These are phyloP conservation scores for Claviceps sorghi DNA, from an alignment of 2,329 filamentous ascomycete species.

Conservation along the genomic window DNA sequence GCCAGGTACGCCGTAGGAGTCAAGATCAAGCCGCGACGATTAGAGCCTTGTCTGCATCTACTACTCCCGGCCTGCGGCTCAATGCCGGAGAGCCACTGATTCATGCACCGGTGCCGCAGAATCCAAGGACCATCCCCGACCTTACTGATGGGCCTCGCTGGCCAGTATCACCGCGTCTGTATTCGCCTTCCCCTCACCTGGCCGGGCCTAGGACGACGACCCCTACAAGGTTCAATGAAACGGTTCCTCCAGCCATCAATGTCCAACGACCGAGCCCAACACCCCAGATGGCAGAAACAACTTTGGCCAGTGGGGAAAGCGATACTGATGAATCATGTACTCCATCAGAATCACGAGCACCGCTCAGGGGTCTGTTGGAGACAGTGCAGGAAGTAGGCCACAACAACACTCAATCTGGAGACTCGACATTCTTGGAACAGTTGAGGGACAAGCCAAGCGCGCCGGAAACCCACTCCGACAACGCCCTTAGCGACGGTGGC, in stretches of 20 bases:
- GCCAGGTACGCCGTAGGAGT: slow-evolving; percentile 33
- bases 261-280: slow-evolving; percentile 36
- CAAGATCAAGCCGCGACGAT: slow-evolving; percentile 49
- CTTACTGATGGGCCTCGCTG: slow-evolving; percentile 49
- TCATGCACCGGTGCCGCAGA: slow-evolving; percentile 50
- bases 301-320: slow-evolving; percentile 29
- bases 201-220: slow-evolving; percentile 31
- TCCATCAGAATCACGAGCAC: slow-evolving; percentile 42
- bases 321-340: slow-evolving; percentile 36
- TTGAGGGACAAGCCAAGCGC: slow-evolving; percentile 33
- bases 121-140: slow-evolving; percentile 36
- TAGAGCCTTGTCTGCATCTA: slow-evolving; percentile 53
- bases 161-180: slow-evolving; percentile 63
- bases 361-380: slow-evolving; percentile 54
- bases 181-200: slow-evolving; percentile 54
- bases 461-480: slow-evolving; percentile 27
- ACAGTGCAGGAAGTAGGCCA: slow-evolving; percentile 86
- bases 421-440: slow-evolving; percentile 33
- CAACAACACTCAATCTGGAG: slow-evolving; percentile 42
- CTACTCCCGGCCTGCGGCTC: slow-evolving; percentile 51
- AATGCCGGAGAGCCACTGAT: slow-evolving; percentile 43
- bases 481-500: slow-evolving; percentile 21
- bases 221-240: slow-evolving; percentile 30
- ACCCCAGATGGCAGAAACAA: slow-evolving; percentile 25
- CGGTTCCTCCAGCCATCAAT: slow-evolving; percentile 37